Base-by-base conservation (phyloP, 2,329 filamentous ascomycete genomes). In the Cladosporium sp. region DNA sequence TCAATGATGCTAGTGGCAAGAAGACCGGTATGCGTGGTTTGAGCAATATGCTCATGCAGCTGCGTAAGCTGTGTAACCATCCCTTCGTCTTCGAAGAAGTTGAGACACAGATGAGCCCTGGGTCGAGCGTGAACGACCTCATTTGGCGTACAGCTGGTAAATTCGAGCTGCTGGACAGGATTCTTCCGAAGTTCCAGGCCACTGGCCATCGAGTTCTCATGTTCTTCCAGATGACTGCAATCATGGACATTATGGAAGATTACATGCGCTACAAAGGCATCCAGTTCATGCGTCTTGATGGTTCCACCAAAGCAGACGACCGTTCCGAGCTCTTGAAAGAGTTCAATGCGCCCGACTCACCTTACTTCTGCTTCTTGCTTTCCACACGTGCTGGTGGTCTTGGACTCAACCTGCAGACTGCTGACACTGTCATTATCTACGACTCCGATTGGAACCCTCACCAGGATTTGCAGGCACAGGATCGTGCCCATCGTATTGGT, bases 171-270 rank as follows among this genome's bases (percentile, higher is more conserved):
- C 84, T 99, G 29, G 95, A 99, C 77, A 87, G 95, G 61, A 85
- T 99, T 68, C 79, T 99, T 69, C 95, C 95, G 56, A 99, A 99
- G 80, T 98, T 99, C 79, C 87, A 91, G 72, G 89, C 86, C 3
- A 93, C 92, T 1, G 92, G 92, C 18, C 95, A 99, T 86, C 91
- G 95, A 79, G 93, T 98, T 31, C 84, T 99, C 78, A 98, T 99
- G 91, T 99, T 99, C 86, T 99, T 99, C 85, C 95, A 99, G 78
- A 99, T 99, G 95, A 99, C 95, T 4, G 93, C 96, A 68, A 99
- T 99, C 77, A 99, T 99, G 95, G 97, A 99, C 80, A 99, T 99
- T 75, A 98, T 99, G 95, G 95, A 99, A 73, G 95, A 99, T 77
- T 99, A 96, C 78, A 80, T 99, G 68, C 90, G 94, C 3, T 90